Conservation (phyloP, 176 grass and related monocot genomes). For the Eremochloa ophiuroides region DNA sequence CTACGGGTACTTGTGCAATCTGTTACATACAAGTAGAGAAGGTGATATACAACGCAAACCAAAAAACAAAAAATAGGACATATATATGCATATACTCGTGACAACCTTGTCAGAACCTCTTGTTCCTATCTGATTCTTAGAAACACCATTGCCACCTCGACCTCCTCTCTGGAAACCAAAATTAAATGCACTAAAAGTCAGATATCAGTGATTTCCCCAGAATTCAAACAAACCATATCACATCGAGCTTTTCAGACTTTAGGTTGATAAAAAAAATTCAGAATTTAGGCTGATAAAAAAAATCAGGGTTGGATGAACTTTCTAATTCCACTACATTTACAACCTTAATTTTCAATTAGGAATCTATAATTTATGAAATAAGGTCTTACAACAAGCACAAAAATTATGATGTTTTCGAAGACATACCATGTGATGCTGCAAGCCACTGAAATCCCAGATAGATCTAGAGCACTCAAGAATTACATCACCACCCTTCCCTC, state of each 20-base stretch:
- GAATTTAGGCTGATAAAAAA: too few species aligned
- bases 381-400: not conserved
- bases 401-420: not conserved
- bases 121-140: slow-evolving; percentile 71
- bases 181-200: slow-evolving; percentile 10
- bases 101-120: slow-evolving; percentile 64
- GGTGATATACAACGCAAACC: not conserved
- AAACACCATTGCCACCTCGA: slow-evolving; percentile 57
- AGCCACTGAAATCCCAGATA: slow-evolving; percentile 77
- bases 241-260: not conserved
- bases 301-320: not conserved
- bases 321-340: slow-evolving; percentile 2
- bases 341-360: not conserved
- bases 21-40: slow-evolving; percentile 24
- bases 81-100: not conserved
- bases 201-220: slow-evolving; percentile 7
- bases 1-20: slow-evolving; percentile 72
- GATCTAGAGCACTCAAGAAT: slow-evolving; percentile 75
- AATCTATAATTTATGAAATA: not conserved
- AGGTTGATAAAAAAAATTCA: too few species aligned
- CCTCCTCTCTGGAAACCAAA: slow-evolving; percentile 59
- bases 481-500: slow-evolving; percentile 81
- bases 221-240: not conserved
- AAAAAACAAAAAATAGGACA: not conserved
- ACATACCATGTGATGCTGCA: slow-evolving; percentile 76